These are phyloP conservation scores for Annulohypoxylon stygium DNA, from an alignment of 495 filamentous ascomycete genomes.

Conservation along the genomic window DNA sequence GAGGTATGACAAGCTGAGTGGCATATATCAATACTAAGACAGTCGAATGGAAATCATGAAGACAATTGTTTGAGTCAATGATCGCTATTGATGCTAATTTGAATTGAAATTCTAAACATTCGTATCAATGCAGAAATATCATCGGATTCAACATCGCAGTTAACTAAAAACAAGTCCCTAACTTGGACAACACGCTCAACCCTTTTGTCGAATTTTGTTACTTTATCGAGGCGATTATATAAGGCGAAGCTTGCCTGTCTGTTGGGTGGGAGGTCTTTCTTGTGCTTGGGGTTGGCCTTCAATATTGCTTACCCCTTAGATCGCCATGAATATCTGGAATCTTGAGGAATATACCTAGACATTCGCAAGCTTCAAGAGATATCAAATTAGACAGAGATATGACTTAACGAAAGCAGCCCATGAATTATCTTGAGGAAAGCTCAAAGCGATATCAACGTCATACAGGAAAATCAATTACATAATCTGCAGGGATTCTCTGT, in stretches of 20 bases:
- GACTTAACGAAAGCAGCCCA: no score
- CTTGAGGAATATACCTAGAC: not conserved
- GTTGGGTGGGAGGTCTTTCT: not conserved
- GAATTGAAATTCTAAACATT: no score
- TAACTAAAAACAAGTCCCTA: not conserved
- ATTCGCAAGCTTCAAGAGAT: not conserved
- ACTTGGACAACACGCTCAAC: not conserved
- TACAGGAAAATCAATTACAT: not conserved
- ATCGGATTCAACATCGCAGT: not conserved
- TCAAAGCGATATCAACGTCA: not conserved
- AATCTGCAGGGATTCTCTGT: conserved; percentile 15
- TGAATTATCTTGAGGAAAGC: no score
- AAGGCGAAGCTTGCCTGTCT: not conserved
- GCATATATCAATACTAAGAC: no score
- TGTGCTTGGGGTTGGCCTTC: not conserved
- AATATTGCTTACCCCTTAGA: not conserved
- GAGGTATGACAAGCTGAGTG: not conserved
- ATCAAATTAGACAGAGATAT: not conserved
- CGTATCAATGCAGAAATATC: not conserved
- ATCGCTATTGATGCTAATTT: not conserved
- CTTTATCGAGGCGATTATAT: not conserved
- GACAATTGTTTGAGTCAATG: not conserved
- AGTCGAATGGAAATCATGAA: not conserved
- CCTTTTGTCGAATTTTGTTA: not conserved
- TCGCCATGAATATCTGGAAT: not conserved